A percentile compares a stretch with the other conserved stretches of the same genome.
Conservation (phyloP, 805 yeast species). For the Pichia nakasei region DNA sequence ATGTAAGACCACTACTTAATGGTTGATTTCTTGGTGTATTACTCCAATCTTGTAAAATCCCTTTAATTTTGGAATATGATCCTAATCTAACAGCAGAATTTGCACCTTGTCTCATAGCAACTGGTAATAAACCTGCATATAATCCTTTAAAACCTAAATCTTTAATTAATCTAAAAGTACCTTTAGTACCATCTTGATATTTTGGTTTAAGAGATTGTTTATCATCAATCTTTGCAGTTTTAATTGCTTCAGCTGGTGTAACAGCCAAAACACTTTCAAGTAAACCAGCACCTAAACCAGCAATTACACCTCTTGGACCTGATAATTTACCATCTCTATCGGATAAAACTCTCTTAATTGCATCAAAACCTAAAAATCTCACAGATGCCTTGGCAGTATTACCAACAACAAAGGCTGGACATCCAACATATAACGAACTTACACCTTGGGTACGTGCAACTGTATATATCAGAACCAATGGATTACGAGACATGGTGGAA, state of each 20-base stretch:
- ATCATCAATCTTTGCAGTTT: constrained; percentile 93
- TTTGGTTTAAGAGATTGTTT: constrained; percentile 68
- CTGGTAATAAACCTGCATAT: constrained; percentile 87
- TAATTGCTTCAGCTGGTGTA: constrained; percentile 94
- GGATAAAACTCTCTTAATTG: constrained; percentile 64
- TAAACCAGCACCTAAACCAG: constrained; percentile 97
- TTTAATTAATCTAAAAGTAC: constrained; percentile 53
- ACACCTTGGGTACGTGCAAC: constrained; percentile 75
- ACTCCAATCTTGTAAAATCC: constrained; percentile 62
- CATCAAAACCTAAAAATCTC: constrained; percentile 86
- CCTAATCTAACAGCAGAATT: constrained; percentile 94
- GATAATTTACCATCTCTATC: constrained; percentile 83
- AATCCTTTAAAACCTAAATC: constrained; percentile 81
- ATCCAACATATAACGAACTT: constrained; percentile 78
- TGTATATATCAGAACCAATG: constrained; percentile 67
- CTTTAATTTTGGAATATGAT: constrained; percentile 81
- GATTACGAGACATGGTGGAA: constrained; percentile 66
- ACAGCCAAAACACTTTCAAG: constrained; percentile 88
- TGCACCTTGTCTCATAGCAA: constrained; percentile 90
- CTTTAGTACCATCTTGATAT: constrained; percentile 60
- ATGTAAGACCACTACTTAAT: constrained; percentile 69
- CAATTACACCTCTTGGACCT: constrained; percentile 85
- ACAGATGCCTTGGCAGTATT: constrained; percentile 96
- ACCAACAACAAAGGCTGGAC: constrained; percentile 94
- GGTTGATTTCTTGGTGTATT: constrained; percentile 64